Evolutionary conservation across 768 basidiomycete genomes (phyloP), one percentile per base, ranked within the genome.

Genomic region (Crassisporium funariophilum): DNA sequence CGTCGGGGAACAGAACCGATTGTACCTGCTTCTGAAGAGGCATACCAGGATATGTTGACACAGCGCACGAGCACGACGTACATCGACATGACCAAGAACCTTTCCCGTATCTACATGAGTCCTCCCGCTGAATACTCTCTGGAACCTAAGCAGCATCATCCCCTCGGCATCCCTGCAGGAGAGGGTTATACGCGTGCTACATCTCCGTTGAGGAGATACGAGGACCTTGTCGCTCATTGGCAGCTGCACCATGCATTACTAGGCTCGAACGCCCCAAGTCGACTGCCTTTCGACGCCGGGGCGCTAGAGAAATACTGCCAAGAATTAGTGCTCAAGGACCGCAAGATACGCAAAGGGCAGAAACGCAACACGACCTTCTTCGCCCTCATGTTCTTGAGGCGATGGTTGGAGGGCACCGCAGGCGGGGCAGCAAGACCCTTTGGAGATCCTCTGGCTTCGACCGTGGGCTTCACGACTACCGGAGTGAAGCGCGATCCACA

Each of bases 201-300:
- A 7, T 91, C 88, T 4, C 97, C 97, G 0, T 69, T 99, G 35
- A 79, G 97, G 33, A 82, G 97, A 35, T 97, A 82, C 64, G 66
- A 69, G 25, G 97, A 99, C 65, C 63, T 97, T 46, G 63, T 94
- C 10, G 69, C 72, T 8, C 97, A 98, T 68, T 99, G 94, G 92
- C 95, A 98, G 64, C 82, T 99, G 66, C 95, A 97, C 60, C 72
- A 84, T 40, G 79, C 78, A 4, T 66, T 98, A 9, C 68, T 87
- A 5, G 64, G 71, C 12, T 52, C 63, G 2, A 56, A 64, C 4
- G 66, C 71, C 0, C 44, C 60, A 11, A 45, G 51, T 5, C 58
- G 61, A 2, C 69, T 75, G 3, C 63, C 74, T 3, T 84, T 88
- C 56, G 69, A 70, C 22, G 38, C 55, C 2, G 66, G 70, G 22